Base-by-base conservation (phyloP, 2,329 filamentous ascomycete species). In the Juglanconis juglandina region DNA sequence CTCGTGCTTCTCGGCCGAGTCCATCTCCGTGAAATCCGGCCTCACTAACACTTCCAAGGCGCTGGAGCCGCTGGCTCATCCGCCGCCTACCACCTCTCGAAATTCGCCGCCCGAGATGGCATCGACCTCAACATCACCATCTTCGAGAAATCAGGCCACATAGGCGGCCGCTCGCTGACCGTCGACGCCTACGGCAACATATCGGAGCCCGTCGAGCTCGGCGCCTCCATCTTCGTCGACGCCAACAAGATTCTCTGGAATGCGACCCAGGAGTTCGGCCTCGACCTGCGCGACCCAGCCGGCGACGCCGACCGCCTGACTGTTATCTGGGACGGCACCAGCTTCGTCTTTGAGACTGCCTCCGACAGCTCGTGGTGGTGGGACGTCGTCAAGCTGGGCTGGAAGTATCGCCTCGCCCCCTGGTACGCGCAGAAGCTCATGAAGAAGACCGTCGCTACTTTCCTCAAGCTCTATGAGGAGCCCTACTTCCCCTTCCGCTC, bases 11-110 rank as follows among this genome's bases (percentile, higher is more conserved):
- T 42, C 10, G 39, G 39, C 39, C 10, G 39, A 10, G 4, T n/a
- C 30, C 24, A 11, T 42, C 14, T 42, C 46, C 30, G 13, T 33
- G 17, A n/a, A 6, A 34, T 17, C 3, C 50, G 39, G 11, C 33
- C 10, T 3, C n/a, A 35, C 50, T 48, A 13, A 54, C 55, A 30
- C 11, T 8, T 3, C 7, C 6, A 13, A 96, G 94, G 95, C 63
- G 94, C 94, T 66, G 95, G 95, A 51, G 88, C 95, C 48, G 94
- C 87, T 35, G 95, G 95, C 35, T 86, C 95, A 4, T 96, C 93
- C 2, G 80, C 92, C 3, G 93, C 95, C 0, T 96, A 95, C 73
- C 86, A 94, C 69, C 79, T 99, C 51, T 81, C 82, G 44, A 85
- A 88, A 68, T 93, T 87, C 72, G 89, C 91, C 30, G 75, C 83